Percentiles rank a stretch among this genome's conserved stretches.
phyloP scores from a whole-genome alignment of 805 yeast genomes.

The Saccharomyces eubayanus region DNA sequence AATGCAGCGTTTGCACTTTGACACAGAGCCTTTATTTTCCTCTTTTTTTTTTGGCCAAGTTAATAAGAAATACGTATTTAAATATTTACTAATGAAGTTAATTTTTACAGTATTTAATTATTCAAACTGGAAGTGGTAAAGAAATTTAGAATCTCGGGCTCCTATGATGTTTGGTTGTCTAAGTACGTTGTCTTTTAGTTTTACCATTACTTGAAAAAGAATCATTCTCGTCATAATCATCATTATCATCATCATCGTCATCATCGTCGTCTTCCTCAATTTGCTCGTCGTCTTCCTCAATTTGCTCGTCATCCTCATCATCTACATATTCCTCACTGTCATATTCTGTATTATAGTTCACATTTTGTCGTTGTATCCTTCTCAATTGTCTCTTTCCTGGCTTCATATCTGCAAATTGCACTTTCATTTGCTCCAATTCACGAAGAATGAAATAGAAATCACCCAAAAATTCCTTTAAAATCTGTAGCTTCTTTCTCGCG shows the following conservation, averaged over 20 bases:
- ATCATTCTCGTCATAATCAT: constrained; percentile 11
- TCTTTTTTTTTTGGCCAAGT: background rate
- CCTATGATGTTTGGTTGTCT: background rate
- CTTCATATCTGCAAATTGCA: constrained; percentile 39
- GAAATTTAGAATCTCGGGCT: background rate
- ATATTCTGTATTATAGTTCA: constrained; percentile 14
- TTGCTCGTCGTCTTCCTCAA: constrained; percentile 9
- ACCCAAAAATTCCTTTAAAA: constrained; percentile 14
- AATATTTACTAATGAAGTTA: background rate
- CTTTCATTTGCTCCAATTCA: constrained; percentile 59
- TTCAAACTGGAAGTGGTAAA: background rate
- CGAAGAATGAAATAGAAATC: constrained; percentile 34
- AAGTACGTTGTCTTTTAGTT: background rate
- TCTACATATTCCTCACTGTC: constrained; percentile 12
- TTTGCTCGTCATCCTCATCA: constrained; percentile 13
- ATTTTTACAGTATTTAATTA: background rate
- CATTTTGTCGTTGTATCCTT: constrained; percentile 19
- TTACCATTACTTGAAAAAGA: background rate
- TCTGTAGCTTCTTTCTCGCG: constrained; percentile 12
- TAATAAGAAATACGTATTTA: background rate
- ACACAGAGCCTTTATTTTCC: background rate
- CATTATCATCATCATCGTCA: constrained; percentile 8
- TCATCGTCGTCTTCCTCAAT: constrained; percentile 2
- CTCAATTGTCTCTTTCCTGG: constrained; percentile 25
- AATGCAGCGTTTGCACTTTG: background rate